phyloP scores from a whole-genome alignment of 768 basidiomycete species.

The Amanita subjunquillea region DNA sequence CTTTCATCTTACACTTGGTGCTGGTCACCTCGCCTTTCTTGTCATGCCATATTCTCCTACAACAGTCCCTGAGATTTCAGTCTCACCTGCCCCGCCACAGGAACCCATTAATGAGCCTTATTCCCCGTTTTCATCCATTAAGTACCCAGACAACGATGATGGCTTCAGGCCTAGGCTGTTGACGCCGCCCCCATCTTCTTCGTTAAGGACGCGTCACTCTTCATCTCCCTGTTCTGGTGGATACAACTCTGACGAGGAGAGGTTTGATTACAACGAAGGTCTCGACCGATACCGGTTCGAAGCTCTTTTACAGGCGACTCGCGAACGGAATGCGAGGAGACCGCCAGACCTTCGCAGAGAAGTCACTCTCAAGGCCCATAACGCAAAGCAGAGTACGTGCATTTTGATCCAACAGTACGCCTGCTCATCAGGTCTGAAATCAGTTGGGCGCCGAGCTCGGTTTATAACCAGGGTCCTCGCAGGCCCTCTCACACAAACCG shows the following conservation, averaged over 20 bases:
- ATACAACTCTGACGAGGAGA: constrained; percentile 11
- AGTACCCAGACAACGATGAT: constrained; percentile 30
- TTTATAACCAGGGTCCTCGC: constrained; percentile 68
- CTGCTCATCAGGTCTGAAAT: not conserved
- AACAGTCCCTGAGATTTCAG: constrained; percentile 55
- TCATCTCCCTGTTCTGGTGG: constrained; percentile 40
- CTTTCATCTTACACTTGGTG: constrained; percentile 27
- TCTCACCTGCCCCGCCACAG: constrained; percentile 59
- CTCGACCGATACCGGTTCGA: constrained; percentile 57
- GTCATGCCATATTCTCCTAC: constrained; percentile 29
- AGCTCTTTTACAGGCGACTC: constrained; percentile 48
- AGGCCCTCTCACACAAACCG: constrained; percentile 25
- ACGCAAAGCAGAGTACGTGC: constrained; percentile 55
- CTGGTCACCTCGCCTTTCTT: constrained; percentile 37
- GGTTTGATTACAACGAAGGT: constrained; percentile 23
- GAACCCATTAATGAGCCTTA: constrained; percentile 40
- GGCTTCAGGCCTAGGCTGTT: constrained; percentile 47
- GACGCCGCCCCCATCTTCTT: constrained; percentile 42
- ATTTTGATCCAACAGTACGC: not conserved
- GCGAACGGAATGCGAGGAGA: constrained; percentile 41
- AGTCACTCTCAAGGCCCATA: constrained; percentile 62
- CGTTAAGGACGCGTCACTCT: constrained; percentile 26
- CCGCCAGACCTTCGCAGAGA: constrained; percentile 59
- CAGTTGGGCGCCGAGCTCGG: constrained; percentile 64
- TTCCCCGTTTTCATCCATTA: constrained; percentile 45